These are phyloP conservation scores for Porcisia deanei DNA, from an alignment of 208 protist genomes.

Conservation along the genomic window DNA sequence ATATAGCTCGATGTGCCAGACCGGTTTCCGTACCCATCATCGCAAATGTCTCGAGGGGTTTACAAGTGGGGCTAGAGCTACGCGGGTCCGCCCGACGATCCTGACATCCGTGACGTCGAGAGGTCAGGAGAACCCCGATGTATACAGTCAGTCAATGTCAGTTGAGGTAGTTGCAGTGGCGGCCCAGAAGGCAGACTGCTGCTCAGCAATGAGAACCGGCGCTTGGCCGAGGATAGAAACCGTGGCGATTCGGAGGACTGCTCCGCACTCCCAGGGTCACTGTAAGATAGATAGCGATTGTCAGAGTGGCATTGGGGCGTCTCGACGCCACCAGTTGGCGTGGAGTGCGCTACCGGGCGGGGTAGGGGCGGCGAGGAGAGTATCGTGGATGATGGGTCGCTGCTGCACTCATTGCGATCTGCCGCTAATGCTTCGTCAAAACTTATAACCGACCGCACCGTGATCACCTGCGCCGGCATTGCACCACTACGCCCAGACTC, in stretches of 20 bases:
- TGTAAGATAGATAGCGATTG: background rate
- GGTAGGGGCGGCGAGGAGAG: conserved; percentile 2
- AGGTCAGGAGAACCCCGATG: background rate
- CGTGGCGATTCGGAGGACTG: background rate
- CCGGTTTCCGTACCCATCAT: background rate
- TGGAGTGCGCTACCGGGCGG: background rate
- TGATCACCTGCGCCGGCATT: background rate
- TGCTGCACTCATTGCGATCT: background rate
- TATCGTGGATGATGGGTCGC: background rate
- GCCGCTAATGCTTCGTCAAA: background rate
- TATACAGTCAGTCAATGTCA: background rate
- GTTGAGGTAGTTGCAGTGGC: background rate
- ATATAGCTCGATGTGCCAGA: background rate
- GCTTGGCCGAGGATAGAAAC: background rate
- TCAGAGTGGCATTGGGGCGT: background rate
- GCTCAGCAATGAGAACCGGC: background rate
- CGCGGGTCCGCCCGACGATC: background rate
- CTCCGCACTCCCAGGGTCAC: background rate
- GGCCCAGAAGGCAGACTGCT: background rate
- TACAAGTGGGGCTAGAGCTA: background rate
- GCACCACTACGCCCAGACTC: too few relatives aligned
- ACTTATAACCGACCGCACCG: background rate
- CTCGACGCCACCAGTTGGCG: background rate
- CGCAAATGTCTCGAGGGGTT: background rate
- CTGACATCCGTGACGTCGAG: background rate